Conservation (phyloP, 2,329 filamentous ascomycete genomes). For the Colletotrichum spaethianum region DNA sequence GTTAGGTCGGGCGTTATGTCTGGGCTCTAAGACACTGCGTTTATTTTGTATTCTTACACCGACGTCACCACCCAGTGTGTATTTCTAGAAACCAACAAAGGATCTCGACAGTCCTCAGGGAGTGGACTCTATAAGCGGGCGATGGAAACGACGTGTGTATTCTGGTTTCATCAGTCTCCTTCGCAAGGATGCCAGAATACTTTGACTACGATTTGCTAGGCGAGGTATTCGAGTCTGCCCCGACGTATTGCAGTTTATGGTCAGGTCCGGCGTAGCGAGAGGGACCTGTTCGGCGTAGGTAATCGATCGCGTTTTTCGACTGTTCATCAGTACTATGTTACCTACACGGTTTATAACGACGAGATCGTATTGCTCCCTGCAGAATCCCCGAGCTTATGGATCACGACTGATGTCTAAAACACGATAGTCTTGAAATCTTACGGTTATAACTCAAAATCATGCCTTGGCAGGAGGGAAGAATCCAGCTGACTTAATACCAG, state of each 20-base stretch:
- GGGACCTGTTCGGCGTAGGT: conserved; percentile 3
- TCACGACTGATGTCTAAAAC: conserved; percentile 47
- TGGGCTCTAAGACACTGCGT: no score
- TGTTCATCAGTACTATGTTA: no score
- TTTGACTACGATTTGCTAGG: conserved; percentile 1
- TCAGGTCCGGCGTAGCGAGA: conserved; percentile 26
- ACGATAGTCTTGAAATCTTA: conserved; percentile 17
- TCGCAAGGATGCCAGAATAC: conserved; percentile 18
- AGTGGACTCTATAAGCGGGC: conserved; percentile 33
- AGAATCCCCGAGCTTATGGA: conserved; percentile 50
- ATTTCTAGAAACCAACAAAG: conserved; percentile 39
- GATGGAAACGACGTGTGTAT: conserved; percentile 28
- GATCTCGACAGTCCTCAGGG: conserved; percentile 38
- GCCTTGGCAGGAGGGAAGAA: conserved; percentile 43
- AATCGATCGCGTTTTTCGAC: no score
- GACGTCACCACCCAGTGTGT: conserved; percentile 7
- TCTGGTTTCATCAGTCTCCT: conserved; percentile 1
- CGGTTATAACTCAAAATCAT: neutral
- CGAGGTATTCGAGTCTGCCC: neutral
- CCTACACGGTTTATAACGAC: conserved; percentile 52
- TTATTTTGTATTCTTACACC: no score
- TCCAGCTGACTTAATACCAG: conserved; percentile 17
- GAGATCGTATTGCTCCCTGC: conserved; percentile 52
- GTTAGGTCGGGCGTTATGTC: no score
- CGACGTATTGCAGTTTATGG: conserved; percentile 5